A percentile compares a stretch with the other conserved stretches of the same genome.
Conservation (phyloP, 1,284 basidiomycete species). For the Trametes hirsuta region DNA sequence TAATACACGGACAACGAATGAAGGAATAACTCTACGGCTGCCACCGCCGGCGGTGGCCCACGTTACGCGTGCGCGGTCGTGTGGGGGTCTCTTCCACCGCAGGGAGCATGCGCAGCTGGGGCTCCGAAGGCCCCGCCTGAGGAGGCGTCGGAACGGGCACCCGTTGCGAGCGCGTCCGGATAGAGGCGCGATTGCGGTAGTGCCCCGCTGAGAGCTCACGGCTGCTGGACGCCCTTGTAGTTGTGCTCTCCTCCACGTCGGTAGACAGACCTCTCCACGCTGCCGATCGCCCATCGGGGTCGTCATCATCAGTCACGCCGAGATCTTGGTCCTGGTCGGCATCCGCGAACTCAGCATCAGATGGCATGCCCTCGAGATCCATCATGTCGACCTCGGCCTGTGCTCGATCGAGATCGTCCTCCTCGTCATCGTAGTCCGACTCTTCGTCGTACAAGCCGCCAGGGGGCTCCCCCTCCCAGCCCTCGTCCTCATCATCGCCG, state of each 20-base stretch:
- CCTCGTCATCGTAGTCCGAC: conserved; percentile 53
- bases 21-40: conserved; percentile 16
- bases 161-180: conserved; percentile 13
- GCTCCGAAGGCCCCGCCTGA: conserved; percentile 26
- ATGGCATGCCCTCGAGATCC: conserved; percentile 54
- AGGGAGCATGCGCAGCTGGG: conserved; percentile 32
- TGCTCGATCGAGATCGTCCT: conserved; percentile 50
- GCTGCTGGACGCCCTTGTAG: conserved; percentile 12
- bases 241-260: conserved; percentile 16
- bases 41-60: conserved; percentile 35
- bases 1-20: conserved; percentile 4
- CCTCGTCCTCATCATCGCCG: conserved; percentile 66
- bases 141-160: conserved; percentile 3
- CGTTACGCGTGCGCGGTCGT: conserved; percentile 53
- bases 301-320: conserved; percentile 36
- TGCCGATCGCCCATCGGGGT: conserved; percentile 14
- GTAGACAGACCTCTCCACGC: conserved; percentile 24
- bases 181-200: conserved; percentile 17
- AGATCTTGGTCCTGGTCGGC: conserved; percentile 41
- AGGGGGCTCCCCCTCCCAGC: conserved; percentile 38
- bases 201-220: conserved; percentile 16
- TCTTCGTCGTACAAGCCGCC: conserved; percentile 44
- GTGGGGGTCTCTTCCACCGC: conserved; percentile 65
- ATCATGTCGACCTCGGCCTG: conserved; percentile 58
- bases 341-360: conserved; percentile 53